Evolutionary conservation across 2,329 filamentous ascomycete species (phyloP), one percentile per base, ranked within the genome.

Genomic region (Cladosporium austrohemisphaericum): DNA sequence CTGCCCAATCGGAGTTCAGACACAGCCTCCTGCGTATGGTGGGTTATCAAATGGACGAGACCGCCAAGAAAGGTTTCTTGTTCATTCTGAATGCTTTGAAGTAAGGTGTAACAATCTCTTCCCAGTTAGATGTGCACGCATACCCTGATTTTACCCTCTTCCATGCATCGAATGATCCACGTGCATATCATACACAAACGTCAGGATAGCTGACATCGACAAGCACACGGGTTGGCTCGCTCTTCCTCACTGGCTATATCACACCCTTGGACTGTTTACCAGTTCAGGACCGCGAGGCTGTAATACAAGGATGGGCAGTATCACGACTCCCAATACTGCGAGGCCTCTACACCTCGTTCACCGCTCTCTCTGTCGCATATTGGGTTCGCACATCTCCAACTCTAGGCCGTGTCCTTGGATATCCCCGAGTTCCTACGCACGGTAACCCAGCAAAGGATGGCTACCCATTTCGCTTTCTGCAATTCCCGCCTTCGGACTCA

Each of bases 241-340:
- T 86, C 14, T 64, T 86, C 5, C 71, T 88, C 38, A 89, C 86
- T 0, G 84, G 85, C n/a, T 79, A 82, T 62, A 73, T 77, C 55
- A 79, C 76, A 0, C 80, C 84, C 1, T 66, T 88, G 37, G 73
- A 80, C 46, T 68, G 79, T 44, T 84, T 87, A 55, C 77, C 85
- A 1, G 57, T 81, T 16, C 66, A 76, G 26, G 69, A 80, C 14
- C 79, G 85, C 29, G 77, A 86, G 61, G 69, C 74, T 23, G 80
- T 89, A 41, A 56, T 90, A 31, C 72, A 78, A 45, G 67, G 71
- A 25, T 90, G 86, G 86, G 62, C 69, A n/a, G 71, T 63, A 2
- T 79, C 83, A 1, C 75, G 78, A 50, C 63, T 85, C 7, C 71
- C 73, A 9, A 60, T 76, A 1, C 71, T 86, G 37, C 77, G 81